phyloP scores from a whole-genome alignment of 805 yeast genomes.

The Metschnikowia orientalis region DNA sequence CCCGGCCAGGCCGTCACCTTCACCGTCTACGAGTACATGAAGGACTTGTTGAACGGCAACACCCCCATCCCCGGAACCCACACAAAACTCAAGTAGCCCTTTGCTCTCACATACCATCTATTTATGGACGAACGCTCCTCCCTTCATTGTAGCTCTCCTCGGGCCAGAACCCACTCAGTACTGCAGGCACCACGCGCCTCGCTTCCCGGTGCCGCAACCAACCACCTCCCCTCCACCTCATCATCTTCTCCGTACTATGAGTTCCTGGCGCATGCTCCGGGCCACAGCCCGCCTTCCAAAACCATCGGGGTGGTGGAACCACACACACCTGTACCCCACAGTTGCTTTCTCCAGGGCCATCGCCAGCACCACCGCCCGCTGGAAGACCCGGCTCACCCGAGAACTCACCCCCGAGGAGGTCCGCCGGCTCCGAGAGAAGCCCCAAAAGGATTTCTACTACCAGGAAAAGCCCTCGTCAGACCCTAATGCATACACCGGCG shows the following conservation, averaged over 20 bases:
- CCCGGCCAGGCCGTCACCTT: slow-evolving; percentile 99
- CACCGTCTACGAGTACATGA: slow-evolving; percentile 90
- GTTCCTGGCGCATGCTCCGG: neutral
- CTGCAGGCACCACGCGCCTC: no score
- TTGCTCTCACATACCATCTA: no score
- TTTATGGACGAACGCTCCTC: no score
- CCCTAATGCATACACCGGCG: slow-evolving; percentile 18
- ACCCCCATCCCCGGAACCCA: slow-evolving; percentile 16
- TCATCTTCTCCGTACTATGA: no score
- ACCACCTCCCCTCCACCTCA: neutral
- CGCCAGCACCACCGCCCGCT: slow-evolving; percentile 1
- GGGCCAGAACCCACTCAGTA: no score
- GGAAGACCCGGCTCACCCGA: slow-evolving; percentile 24
- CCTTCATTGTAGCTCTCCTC: no score
- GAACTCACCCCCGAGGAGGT: slow-evolving; percentile 38
- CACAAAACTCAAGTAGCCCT: slow-evolving; percentile 19
- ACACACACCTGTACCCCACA: no score
- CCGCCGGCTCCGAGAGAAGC: slow-evolving; percentile 14
- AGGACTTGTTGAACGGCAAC: slow-evolving; percentile 50
- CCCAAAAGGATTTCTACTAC: slow-evolving; percentile 21
- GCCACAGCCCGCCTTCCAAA: neutral
- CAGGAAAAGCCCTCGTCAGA: slow-evolving; percentile 26
- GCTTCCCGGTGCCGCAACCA: neutral
- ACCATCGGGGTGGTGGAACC: no score
- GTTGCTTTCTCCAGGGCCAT: neutral